These are phyloP conservation scores for Gamsiella multidivaricata DNA, from an alignment of 192 early-diverging fungal species.

Conservation along the genomic window DNA sequence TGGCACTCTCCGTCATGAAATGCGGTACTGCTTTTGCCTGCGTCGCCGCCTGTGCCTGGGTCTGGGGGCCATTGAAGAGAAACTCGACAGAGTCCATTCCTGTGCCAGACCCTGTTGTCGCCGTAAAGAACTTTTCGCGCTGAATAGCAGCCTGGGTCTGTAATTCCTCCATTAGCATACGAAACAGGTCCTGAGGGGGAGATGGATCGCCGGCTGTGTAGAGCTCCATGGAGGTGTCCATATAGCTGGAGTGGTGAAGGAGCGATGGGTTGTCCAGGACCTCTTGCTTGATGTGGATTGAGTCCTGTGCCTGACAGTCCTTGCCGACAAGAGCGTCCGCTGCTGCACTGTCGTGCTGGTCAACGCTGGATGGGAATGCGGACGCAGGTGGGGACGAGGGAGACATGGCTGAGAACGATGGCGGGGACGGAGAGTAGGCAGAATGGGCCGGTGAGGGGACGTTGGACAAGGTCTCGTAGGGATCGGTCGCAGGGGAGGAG, in stretches of 20 bases:
- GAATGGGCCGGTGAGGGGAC: conserved; percentile 14
- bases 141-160: conserved; percentile 36
- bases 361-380: not conserved
- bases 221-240: conserved; percentile 43
- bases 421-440: conserved; percentile 12
- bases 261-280: conserved; percentile 1
- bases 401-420: conserved; percentile 1
- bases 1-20: conserved; percentile 21
- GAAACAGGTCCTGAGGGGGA: conserved; percentile 45
- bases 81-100: conserved; percentile 47
- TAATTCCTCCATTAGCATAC: conserved; percentile 43
- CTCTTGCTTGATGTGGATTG: conserved; percentile 24
- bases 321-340: not conserved
- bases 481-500: not conserved
- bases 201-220: conserved; percentile 21
- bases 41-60: conserved; percentile 1
- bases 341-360: not conserved
- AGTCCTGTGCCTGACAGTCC: conserved; percentile 1
- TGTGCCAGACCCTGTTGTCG: conserved; percentile 24
- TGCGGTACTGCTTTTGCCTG: conserved; percentile 9
- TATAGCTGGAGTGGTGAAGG: conserved; percentile 14
- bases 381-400: conserved; percentile 16
- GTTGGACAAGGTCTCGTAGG: not conserved
- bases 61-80: conserved; percentile 31
- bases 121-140: conserved; percentile 42